A percentile compares a stretch with the other conserved stretches of the same genome.
Evolutionary conservation across 148 eudicot genomes (phyloP).

Genomic region (Fagopyrum homotropicum): DNA sequence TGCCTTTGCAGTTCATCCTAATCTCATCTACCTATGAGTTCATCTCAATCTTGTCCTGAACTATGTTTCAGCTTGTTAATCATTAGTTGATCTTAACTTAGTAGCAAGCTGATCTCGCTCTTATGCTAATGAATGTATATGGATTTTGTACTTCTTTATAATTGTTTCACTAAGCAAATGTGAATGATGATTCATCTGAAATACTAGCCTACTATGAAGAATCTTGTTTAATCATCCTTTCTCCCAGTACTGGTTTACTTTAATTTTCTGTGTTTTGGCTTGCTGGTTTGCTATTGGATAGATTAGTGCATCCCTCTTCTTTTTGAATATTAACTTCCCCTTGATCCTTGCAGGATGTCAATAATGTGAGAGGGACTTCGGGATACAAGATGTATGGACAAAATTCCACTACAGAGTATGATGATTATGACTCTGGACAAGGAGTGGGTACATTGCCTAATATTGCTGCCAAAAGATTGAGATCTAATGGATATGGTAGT

Average conservation of each 20-base stretch:
- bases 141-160: not conserved
- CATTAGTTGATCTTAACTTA: not conserved
- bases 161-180: not conserved
- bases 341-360: constrained; percentile 31
- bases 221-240: not conserved
- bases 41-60: not conserved
- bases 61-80: not conserved
- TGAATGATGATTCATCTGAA: not conserved
- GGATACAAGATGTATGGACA: constrained; percentile 25
- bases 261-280: not conserved
- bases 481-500: constrained; percentile 39
- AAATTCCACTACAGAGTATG: constrained; percentile 34
- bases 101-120: not conserved
- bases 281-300: not conserved
- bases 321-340: not conserved
- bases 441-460: constrained; percentile 30
- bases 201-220: not conserved
- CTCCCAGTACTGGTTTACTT: not conserved
- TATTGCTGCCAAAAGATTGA: constrained; percentile 31
- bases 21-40: not conserved
- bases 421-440: constrained; percentile 46
- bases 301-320: not conserved
- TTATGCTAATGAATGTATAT: not conserved
- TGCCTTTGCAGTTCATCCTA: not conserved
- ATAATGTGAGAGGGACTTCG: constrained; percentile 36